These are phyloP conservation scores for Russula emetica DNA, from an alignment of 768 basidiomycete species.

Conservation along the genomic window DNA sequence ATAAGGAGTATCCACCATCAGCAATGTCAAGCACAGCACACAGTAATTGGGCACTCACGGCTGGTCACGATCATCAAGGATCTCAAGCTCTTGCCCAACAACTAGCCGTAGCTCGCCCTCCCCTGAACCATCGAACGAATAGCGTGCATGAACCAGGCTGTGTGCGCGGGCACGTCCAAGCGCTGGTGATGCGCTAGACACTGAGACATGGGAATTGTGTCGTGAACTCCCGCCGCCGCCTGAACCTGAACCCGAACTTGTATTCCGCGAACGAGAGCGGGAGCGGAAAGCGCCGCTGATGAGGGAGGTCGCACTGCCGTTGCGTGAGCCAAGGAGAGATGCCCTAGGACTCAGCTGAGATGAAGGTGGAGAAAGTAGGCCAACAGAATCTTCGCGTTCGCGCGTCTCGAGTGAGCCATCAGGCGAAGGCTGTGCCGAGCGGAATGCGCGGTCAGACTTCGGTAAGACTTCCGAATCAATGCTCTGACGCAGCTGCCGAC, in stretches of 20 bases:
- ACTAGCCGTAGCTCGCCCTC: constrained; percentile 73
- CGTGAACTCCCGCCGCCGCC: constrained; percentile 30
- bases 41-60: constrained; percentile 48
- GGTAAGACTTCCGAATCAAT: constrained; percentile 1
- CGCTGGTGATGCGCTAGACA: constrained; percentile 29
- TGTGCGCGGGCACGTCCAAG: constrained; percentile 54
- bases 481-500: constrained; percentile 7
- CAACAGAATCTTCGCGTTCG: constrained; percentile 61
- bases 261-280: constrained; percentile 17
- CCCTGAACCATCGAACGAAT: constrained; percentile 74
- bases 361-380: constrained; percentile 45
- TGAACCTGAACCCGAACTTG: constrained; percentile 26
- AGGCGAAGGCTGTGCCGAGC: constrained; percentile 38
- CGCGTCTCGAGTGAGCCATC: constrained; percentile 53
- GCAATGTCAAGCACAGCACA: constrained; percentile 9
- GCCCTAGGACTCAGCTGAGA: constrained; percentile 46
- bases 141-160: constrained; percentile 71
- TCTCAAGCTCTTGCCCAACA: constrained; percentile 66
- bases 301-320: constrained; percentile 43
- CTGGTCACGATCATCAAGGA: constrained; percentile 75
- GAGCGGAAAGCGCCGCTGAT: constrained; percentile 31
- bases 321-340: constrained; percentile 43
- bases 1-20: constrained; percentile 19
- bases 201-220: constrained; percentile 31
- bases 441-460: constrained; percentile 28